Percentiles rank a stretch among this genome's conserved stretches.
Evolutionary conservation across 169 alveolate genomes (phyloP).

Genomic region (Cardiosporidium cionae): DNA sequence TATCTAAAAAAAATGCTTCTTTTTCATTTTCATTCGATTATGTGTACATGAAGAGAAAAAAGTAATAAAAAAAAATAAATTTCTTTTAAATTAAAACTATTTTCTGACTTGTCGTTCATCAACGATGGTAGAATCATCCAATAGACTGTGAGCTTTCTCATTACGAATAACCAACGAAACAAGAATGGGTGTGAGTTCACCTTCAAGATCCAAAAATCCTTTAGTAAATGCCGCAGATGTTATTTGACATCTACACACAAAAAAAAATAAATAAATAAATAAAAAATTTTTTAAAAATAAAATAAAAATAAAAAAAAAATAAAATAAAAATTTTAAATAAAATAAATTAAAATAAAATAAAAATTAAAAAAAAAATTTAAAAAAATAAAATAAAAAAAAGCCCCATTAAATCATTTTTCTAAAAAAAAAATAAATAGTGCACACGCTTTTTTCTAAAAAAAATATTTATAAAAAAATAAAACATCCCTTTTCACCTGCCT

Average conservation of each 20-base stretch:
- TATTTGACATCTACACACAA: conserved; percentile 68
- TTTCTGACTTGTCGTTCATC: no score
- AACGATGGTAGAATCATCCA: conserved; percentile 39
- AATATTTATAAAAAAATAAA: neutral
- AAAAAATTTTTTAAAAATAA: neutral
- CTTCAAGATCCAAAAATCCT: conserved; percentile 92
- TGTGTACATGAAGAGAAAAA: no score
- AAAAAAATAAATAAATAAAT: neutral
- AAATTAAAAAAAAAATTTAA: neutral
- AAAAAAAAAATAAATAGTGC: no score
- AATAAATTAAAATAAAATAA: neutral
- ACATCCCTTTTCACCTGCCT: conserved; percentile 95
- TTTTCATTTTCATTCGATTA: no score
- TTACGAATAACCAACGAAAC: conserved; percentile 81
- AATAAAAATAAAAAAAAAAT: no score
- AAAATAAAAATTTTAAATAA: neutral
- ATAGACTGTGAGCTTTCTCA: conserved; percentile 37
- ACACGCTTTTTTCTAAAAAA: no score
- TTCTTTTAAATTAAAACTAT: no score
- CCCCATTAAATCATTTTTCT: no score
- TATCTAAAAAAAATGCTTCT: no score
- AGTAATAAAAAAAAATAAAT: no score
- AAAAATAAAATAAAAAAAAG: neutral
- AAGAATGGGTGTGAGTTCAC: conserved; percentile 90
- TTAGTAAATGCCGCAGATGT: conserved; percentile 97